Base-by-base conservation (phyloP, 2,329 filamentous ascomycete genomes). In the Fusarium sp. region DNA sequence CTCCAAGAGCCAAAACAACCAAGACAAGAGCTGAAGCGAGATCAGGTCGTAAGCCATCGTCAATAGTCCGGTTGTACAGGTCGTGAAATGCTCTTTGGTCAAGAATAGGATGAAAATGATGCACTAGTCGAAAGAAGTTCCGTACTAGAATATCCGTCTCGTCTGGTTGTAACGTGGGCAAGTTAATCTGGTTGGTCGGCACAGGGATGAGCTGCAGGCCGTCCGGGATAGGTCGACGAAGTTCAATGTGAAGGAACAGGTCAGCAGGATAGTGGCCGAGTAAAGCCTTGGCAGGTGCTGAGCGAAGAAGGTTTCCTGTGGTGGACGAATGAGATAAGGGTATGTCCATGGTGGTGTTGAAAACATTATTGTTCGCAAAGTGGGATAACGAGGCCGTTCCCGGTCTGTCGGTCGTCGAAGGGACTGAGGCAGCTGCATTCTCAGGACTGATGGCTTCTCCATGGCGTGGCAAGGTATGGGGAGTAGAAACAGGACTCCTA, bases 341-440 rank as follows among this genome's bases (percentile, higher is more conserved):
- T 6, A 76, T 76, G 13, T 75, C 74, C 74, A 76, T 76, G 0
- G 74, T 76, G 3, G 74, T 76, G 39, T 76, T 76, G 29, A 76
- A 72, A 1, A 73, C 74, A 63, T 74, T 76, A 5, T 67, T 72
- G 9, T 76, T 76, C 1, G 74, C 74, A 16, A 76, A 75, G 11
- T 76, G 74, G 0, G 71, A 65, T 0, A 74, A 11, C 0, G 72
- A 74, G 1, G 68, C 63, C 20, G 65, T 68, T 5, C 66, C 71
- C 0, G 74, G 71, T 0, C 57, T 68, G 18, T 41, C 50, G 2
- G 71, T 59, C 5, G 69, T 66, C 11, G 74, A 67, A 5, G 71
- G 74, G 0, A 76, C 71, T 0, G 74, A 67, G 0, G 74, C 69
- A 0, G 66, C 68, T 3, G 61, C 48, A 20, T 65, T 60, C 3